Evolutionary conservation across 306 rosid species (phyloP).

Genomic region (Ammopiptanthus mongolicus): DNA sequence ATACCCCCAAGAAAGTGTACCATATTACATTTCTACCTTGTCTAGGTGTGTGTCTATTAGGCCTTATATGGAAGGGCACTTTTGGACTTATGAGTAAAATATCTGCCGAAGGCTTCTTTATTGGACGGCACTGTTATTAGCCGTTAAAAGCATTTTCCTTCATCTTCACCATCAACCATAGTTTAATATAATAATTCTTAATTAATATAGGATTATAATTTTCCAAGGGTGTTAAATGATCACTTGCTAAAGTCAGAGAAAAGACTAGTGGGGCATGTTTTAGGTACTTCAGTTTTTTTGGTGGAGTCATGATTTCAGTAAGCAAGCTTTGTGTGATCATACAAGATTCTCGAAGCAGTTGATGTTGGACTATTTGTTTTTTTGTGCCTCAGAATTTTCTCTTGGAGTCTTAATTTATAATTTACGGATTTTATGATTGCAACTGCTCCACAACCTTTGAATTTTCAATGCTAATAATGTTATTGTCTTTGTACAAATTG

Average conservation of each 20-base stretch:
- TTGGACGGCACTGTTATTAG: slow-evolving; percentile 20
- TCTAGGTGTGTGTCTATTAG: slow-evolving; percentile 8
- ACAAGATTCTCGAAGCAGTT: slow-evolving; percentile 66
- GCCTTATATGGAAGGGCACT: not conserved
- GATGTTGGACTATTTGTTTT: slow-evolving; percentile 43
- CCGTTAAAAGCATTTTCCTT: slow-evolving; percentile 20
- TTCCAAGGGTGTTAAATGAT: slow-evolving; percentile 39
- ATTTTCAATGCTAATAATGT: slow-evolving; percentile 26
- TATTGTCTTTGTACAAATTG: slow-evolving; percentile 14
- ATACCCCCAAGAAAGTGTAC: not conserved
- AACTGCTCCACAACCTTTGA: slow-evolving; percentile 59
- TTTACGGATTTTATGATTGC: slow-evolving; percentile 46
- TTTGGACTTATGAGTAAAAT: slow-evolving; percentile 7
- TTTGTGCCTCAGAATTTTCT: slow-evolving; percentile 28
- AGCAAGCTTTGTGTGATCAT: slow-evolving; percentile 51
- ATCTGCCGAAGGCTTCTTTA: slow-evolving; percentile 35
- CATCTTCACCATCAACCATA: slow-evolving; percentile 2
- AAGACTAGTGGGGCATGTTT: slow-evolving; percentile 54
- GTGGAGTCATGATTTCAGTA: slow-evolving; percentile 49
- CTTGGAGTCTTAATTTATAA: slow-evolving; percentile 37
- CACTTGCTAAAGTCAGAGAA: slow-evolving; percentile 27
- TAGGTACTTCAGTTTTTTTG: slow-evolving; percentile 53
- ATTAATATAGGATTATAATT: slow-evolving; percentile 8
- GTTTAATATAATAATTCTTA: not conserved
- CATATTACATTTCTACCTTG: not conserved